phyloP scores from a whole-genome alignment of 2,329 filamentous ascomycete species.

The Aureobasidium sp. region DNA sequence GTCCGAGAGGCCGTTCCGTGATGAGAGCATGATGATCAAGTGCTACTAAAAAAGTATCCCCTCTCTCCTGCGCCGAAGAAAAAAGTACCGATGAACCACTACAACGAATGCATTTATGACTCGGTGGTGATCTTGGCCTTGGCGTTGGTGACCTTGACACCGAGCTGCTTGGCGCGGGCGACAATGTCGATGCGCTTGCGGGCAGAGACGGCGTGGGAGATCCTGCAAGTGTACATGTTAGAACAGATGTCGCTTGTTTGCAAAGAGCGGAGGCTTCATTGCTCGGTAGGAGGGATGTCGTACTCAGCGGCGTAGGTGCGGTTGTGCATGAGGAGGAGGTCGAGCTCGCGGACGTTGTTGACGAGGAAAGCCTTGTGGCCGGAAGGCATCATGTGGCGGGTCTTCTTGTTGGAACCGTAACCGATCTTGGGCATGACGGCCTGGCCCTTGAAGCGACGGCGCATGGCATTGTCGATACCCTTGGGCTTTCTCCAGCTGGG shows the following conservation, averaged over 20 bases:
- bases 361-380: conserved; percentile 99
- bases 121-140: conserved; percentile 99
- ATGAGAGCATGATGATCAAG: conserved; percentile 9
- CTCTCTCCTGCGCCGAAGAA: conserved; percentile 5
- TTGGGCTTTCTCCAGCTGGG: conserved; percentile 98
- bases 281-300: conserved; percentile 30
- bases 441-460: conserved; percentile 94
- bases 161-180: conserved; percentile 91
- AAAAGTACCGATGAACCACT: conserved; percentile 8
- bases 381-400: conserved; percentile 95
- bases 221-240: conserved; percentile 53
- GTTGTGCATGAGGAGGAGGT: conserved; percentile 99
- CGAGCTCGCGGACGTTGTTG: conserved; percentile 91
- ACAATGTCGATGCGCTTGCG: conserved; percentile 99
- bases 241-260: conserved; percentile 27
- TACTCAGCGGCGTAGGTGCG: conserved; percentile 98
- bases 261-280: not conserved
- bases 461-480: conserved; percentile 98
- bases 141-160: conserved; percentile 99
- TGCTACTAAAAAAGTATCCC: conserved; percentile 1
- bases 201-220: conserved; percentile 95
- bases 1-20: conserved; percentile 10
- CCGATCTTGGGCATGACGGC: conserved; percentile 99
- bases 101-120: conserved; percentile 43
- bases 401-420: conserved; percentile 99